Conservation (phyloP, 495 filamentous ascomycete species). For the Xylaria acuta region DNA sequence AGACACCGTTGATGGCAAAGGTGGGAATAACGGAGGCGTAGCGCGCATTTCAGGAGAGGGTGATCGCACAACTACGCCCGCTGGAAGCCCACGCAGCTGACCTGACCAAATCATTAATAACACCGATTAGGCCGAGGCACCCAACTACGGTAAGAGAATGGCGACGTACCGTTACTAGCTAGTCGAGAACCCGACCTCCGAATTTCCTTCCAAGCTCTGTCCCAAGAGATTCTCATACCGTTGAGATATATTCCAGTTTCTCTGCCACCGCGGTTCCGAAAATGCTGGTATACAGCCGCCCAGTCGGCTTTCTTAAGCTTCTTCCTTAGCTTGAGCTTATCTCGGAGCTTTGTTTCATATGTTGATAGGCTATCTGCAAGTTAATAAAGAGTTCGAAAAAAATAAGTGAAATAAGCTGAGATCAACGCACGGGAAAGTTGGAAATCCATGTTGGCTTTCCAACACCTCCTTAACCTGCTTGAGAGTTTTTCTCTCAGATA, state of each 20-base stretch:
- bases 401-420: too few relatives aligned
- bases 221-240: conserved; percentile 29
- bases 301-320: conserved; percentile 34
- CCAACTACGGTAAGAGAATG: not conserved
- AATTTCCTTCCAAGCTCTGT: conserved; percentile 30
- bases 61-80: conserved; percentile 33
- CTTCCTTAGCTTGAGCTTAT: conserved; percentile 30
- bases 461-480: conserved; percentile 13
- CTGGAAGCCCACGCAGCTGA: conserved; percentile 21
- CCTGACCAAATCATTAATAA: not conserved
- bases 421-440: conserved; percentile 5
- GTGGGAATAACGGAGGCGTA: not conserved
- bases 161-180: not conserved
- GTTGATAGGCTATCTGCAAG: conserved; percentile 26
- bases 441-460: conserved; percentile 18
- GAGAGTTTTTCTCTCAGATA: conserved; percentile 12
- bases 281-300: conserved; percentile 27
- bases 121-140: too few relatives aligned
- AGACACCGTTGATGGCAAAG: not conserved
- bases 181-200: not conserved
- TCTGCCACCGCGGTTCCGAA: conserved; percentile 18
- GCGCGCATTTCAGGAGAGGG: conserved; percentile 27
- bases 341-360: conserved; percentile 35
- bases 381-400: not conserved
- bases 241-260: conserved; percentile 31